Evolutionary conservation across 179 eudicot genomes (phyloP), one percentile per base, ranked within the genome.

Genomic region (Silene noctiflora): DNA sequence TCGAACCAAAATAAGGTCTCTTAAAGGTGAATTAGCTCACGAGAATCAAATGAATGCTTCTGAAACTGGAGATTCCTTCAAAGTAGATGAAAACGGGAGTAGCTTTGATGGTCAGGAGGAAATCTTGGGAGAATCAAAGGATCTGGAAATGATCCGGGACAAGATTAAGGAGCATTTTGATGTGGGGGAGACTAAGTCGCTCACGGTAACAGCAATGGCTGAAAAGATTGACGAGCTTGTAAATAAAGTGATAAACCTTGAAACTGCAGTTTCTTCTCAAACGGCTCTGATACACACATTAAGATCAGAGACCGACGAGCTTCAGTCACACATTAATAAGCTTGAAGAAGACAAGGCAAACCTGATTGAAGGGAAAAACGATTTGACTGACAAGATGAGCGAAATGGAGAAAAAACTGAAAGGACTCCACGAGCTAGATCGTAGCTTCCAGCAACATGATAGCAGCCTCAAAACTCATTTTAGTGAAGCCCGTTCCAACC

Each of bases 141-240:
- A 77, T 74, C 39, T 81, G 58, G 89, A 89, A 67, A 66, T 67
- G 21, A 65, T 85, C 6, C 70, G 83, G n/a, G 89, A 85, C 29
- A 85, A 86, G 76, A 78, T 84, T 16, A 86, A 87, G 60, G 85
- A 84, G 66, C 87, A 83, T 10, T 83, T 88, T 55, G 85, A 89
- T 11, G 81, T 61, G 6, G 83, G 81, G 65, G 82, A 85, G 25
- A 81, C 72, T 73, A 74, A 78, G 42, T 48, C 86, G 10, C 76
- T 89, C 11, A 82, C 85, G n/a, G 91, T 91, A 73, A 67, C 88
- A 16, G 86, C 81, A 69, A 72, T 93, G 87, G 95, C 89, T n/a
- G 93, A 90, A 80, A 93, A 86, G 80, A 86, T 93, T 7, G 95
- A 93, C 75, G 89, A 90, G 86, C 94, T 94, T 59, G 97, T 90